Conservation (phyloP, 1,139 yeast genomes). For the Suhomyces anneliseae region DNA sequence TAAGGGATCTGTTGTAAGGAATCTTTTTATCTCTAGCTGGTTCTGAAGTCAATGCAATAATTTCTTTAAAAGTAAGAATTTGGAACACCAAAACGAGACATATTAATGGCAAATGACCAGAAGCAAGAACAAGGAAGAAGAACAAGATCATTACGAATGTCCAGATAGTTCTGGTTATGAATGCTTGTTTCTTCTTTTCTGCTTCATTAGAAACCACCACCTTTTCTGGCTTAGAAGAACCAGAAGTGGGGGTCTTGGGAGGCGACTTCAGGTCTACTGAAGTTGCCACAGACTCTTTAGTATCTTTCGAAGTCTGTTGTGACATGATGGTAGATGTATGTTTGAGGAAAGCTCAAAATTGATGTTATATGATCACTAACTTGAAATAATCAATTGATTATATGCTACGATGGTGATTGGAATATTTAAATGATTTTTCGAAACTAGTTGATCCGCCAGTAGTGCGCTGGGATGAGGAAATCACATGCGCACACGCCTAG, state of each 20-base stretch:
- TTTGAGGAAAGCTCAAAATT: background rate
- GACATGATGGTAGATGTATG: background rate
- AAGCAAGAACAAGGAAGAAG: conserved; percentile 69
- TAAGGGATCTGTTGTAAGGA: conserved; percentile 80
- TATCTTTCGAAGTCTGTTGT: background rate
- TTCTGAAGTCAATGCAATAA: conserved; percentile 80
- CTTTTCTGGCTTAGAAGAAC: background rate
- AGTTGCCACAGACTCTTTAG: conserved; percentile 3
- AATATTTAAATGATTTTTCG: background rate
- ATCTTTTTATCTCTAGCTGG: conserved; percentile 82
- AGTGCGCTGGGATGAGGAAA: background rate
- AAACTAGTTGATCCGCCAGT: background rate
- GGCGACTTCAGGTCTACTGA: background rate
- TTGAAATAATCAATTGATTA: background rate
- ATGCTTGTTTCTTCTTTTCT: conserved; percentile 77
- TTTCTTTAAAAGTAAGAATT: conserved; percentile 84
- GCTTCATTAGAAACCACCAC: conserved; percentile 31
- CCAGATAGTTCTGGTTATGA: conserved; percentile 91
- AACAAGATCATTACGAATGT: conserved; percentile 84
- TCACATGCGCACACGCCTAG: background rate
- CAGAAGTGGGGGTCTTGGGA: background rate
- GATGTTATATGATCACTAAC: background rate
- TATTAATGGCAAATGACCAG: conserved; percentile 86
- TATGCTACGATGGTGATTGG: background rate
- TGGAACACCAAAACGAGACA: conserved; percentile 71